A percentile compares a stretch with the other conserved stretches of the same genome.
Evolutionary conservation across 331 rosid species (phyloP).

Genomic region (Erythrophleum ivorense): DNA sequence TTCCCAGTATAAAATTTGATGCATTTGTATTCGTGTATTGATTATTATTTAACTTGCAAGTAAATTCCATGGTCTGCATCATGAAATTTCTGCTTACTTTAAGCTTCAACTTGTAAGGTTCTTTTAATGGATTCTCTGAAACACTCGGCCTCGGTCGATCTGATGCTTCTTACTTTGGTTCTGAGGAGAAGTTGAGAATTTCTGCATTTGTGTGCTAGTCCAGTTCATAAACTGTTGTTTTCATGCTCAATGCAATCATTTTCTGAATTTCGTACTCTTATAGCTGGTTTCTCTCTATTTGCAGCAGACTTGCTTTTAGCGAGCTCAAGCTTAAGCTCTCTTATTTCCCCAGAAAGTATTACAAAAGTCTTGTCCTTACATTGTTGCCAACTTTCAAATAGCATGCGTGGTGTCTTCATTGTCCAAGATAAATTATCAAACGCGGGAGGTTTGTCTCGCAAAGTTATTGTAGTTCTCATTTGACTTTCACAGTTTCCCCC

Average conservation of each 20-base stretch:
- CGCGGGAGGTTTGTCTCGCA: background rate
- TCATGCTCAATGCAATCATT: constrained; percentile 21
- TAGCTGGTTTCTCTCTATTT: constrained; percentile 7
- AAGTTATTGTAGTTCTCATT: background rate
- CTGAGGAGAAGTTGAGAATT: constrained; percentile 23
- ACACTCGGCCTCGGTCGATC: constrained; percentile 46
- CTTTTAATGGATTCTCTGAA: constrained; percentile 6
- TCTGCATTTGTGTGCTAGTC: constrained; percentile 34
- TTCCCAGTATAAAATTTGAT: background rate
- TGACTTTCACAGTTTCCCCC: background rate
- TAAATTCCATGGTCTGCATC: constrained; percentile 37
- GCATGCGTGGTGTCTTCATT: background rate
- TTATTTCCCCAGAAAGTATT: background rate
- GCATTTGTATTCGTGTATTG: constrained; percentile 22
- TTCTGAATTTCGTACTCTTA: constrained; percentile 26
- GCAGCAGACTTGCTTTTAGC: background rate
- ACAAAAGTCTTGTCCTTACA: background rate
- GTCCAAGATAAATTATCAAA: background rate
- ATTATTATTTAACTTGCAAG: constrained; percentile 34
- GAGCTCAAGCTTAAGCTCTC: constrained; percentile 7
- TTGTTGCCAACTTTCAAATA: background rate
- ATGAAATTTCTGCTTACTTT: constrained; percentile 10
- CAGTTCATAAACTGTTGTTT: constrained; percentile 27
- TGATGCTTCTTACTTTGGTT: constrained; percentile 37
- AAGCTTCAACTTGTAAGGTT: constrained; percentile 21